A percentile compares a stretch with the other conserved stretches of the same genome.
phyloP scores from a whole-genome alignment of 2,329 filamentous ascomycete genomes.

The Aspergillus tamarii region DNA sequence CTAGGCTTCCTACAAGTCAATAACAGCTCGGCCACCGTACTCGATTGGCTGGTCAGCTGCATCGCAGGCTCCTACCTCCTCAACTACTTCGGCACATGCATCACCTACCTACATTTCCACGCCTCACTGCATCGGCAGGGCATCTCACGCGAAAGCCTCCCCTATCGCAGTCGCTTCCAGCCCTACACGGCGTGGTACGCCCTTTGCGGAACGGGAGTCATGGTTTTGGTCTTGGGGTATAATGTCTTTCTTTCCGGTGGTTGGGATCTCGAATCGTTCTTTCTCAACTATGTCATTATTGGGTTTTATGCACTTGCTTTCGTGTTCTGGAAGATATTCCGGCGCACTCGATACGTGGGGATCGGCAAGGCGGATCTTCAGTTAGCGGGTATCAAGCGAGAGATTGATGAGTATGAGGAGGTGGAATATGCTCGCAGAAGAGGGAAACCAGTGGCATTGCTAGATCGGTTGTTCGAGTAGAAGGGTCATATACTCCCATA shows the following conservation, averaged over 20 bases:
- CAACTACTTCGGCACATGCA: slow-evolving; percentile 59
- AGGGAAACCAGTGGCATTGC: not conserved
- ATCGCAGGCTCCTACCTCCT: slow-evolving; percentile 34
- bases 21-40: slow-evolving; percentile 63
- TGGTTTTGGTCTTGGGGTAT: slow-evolving; percentile 73
- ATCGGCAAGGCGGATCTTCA: slow-evolving; percentile 61
- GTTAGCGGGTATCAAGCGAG: slow-evolving; percentile 24
- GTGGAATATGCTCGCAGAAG: not conserved
- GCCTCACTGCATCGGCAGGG: slow-evolving; percentile 69
- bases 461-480: slow-evolving; percentile 2
- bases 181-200: slow-evolving; percentile 72
- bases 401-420: slow-evolving; percentile 33
- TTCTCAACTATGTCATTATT: slow-evolving; percentile 70
- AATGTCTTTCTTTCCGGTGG: slow-evolving; percentile 67
- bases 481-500: not conserved
- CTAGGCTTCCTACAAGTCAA: slow-evolving; percentile 74
- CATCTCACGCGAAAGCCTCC: slow-evolving; percentile 66
- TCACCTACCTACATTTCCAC: slow-evolving; percentile 72
- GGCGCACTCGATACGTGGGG: slow-evolving; percentile 60
- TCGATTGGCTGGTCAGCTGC: slow-evolving; percentile 47
- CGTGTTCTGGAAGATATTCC: slow-evolving; percentile 68
- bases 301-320: slow-evolving; percentile 68
- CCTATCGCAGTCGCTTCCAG: slow-evolving; percentile 68
- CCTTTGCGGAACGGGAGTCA: slow-evolving; percentile 63
- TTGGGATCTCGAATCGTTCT: slow-evolving; percentile 68